Base-by-base conservation (phyloP, 176 grass and related monocot species). In the Aechmea fasciata region DNA sequence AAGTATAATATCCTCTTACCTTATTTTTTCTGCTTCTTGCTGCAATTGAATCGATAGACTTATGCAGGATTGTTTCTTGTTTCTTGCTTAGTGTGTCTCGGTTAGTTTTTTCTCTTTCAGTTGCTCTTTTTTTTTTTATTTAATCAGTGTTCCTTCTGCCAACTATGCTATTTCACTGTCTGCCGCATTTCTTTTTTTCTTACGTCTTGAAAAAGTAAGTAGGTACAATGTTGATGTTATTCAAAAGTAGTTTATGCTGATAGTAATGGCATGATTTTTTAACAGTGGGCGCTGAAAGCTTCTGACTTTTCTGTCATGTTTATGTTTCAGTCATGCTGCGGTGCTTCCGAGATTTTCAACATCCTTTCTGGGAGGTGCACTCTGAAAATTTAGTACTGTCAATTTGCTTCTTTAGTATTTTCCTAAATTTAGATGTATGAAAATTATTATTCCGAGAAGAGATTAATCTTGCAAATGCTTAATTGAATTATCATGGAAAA, bases 321-420 rank as follows among this genome's bases (percentile, higher is more conserved):
- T 67, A 47, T 48, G 3, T 67, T 48, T 67, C 65, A 67, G 65
- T 47, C 25, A 67, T 67, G 65, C 65, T 48, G 65, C 28, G 47
- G 28, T 67, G 4, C 65, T 67, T 67, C 65, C 65, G 1, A 67
- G 65, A 15, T 67, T 67, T 48, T 67, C 65, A 17, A n/a, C 65
- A 48, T 67, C 65, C 65, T 67, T 67, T 67, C 47, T 67, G 65
- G 65, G 65, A 67, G 65, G 65, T 67, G 12, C 65, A 48, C 41
- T 48, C 14, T 17, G 33, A 48, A 67, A 67, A 25, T 67, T 47
- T 15, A 63, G 29, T 47, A 55, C 52, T 9, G 54, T 7, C 54
- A 7, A 17, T 9, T 59, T 18, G 10, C 8, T 59, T 59, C 11
- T 17, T 8, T 59, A 17, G 8, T 18, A 5, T 59, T 20, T 59